Conservation (phyloP, 176 grass and related monocot genomes). For the Cenchrus purpureus region DNA sequence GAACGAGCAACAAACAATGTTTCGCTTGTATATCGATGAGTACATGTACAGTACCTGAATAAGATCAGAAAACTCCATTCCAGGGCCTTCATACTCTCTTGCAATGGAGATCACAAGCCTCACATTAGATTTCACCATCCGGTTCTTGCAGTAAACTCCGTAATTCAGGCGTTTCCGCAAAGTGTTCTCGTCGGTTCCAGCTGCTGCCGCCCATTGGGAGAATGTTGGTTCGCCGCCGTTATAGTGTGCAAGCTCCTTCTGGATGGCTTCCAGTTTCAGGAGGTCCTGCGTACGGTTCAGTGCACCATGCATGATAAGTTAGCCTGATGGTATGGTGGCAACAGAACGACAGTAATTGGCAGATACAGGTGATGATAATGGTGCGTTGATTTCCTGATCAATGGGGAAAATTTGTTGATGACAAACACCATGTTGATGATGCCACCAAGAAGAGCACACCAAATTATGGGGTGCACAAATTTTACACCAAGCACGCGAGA, state of each 20-base stretch:
- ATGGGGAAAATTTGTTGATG: neutral
- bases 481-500: neutral
- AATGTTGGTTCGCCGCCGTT: conserved; percentile 63
- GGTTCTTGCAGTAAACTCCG: conserved; percentile 74
- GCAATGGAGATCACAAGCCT: conserved; percentile 92
- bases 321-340: neutral
- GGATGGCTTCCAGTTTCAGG: conserved; percentile 63
- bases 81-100: conserved; percentile 61
- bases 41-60: conserved; percentile 69
- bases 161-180: conserved; percentile 60
- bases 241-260: conserved; percentile 50
- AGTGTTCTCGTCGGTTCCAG: conserved; percentile 56
- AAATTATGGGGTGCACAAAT: neutral
- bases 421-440: neutral
- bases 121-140: conserved; percentile 84
- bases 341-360: neutral
- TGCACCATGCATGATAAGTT: conserved; percentile 19
- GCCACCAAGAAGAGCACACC: neutral
- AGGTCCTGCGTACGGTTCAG: conserved; percentile 68
- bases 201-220: conserved; percentile 82
- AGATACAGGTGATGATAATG: conserved; percentile 1
- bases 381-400: neutral
- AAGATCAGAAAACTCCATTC: conserved; percentile 73
- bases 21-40: neutral
- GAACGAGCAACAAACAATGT: neutral